phyloP scores from a whole-genome alignment of 2,329 filamentous ascomycete genomes.

The Ascochyta pisi region DNA sequence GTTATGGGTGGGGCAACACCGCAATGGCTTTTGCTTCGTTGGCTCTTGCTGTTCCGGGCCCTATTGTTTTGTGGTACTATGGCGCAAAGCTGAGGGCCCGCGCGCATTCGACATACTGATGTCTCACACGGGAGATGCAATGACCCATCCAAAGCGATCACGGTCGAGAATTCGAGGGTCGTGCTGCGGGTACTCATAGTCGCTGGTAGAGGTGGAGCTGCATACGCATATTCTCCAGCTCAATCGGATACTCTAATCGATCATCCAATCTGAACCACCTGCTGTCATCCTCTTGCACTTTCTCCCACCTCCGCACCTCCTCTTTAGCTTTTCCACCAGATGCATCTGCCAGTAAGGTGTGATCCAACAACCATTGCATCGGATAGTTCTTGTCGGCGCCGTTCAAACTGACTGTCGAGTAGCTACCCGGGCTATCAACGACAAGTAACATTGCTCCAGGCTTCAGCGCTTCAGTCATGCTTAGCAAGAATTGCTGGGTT shows the following conservation, averaged over 20 bases:
- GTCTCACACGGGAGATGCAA: not conserved
- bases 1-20: constrained; percentile 49
- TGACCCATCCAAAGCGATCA: not conserved
- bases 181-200: not conserved
- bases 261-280: constrained; percentile 78
- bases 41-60: constrained; percentile 46
- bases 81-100: constrained; percentile 42
- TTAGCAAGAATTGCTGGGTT: constrained; percentile 78
- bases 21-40: constrained; percentile 35
- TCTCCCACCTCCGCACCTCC: constrained; percentile 66
- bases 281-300: constrained; percentile 76
- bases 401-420: constrained; percentile 77
- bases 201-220: constrained; percentile 82
- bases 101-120: constrained; percentile 12
- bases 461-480: constrained; percentile 66
- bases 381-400: constrained; percentile 73
- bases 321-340: constrained; percentile 19
- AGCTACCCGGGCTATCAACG: constrained; percentile 91
- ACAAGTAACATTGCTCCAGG: constrained; percentile 76
- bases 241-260: constrained; percentile 78
- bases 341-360: constrained; percentile 67
- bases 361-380: constrained; percentile 91
- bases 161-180: not conserved
- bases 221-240: constrained; percentile 93
- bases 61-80: constrained; percentile 55